These are phyloP conservation scores for Hygrophila difformis DNA, from an alignment of 257 asterid genomes.

Conservation along the genomic window DNA sequence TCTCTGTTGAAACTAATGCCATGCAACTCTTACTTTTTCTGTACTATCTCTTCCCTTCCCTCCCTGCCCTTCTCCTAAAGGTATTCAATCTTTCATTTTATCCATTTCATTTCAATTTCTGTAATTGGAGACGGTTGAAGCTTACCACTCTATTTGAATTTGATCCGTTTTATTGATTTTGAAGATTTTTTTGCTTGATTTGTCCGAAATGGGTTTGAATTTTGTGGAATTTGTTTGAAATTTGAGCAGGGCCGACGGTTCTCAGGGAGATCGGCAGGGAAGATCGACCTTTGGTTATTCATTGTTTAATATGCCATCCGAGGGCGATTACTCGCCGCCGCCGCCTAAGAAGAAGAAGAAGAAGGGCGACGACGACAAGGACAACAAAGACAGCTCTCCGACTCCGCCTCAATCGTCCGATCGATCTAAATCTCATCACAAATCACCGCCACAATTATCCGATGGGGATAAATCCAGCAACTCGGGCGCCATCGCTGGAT, in stretches of 20 bases:
- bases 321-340: conserved; percentile 5
- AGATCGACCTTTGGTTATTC: background rate
- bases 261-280: conserved; percentile 59
- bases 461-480: conserved; percentile 10
- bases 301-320: conserved; percentile 1
- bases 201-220: background rate
- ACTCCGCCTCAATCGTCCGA: no score
- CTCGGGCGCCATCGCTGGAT: conserved; percentile 38
- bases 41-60: conserved; percentile 12
- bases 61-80: conserved; percentile 63
- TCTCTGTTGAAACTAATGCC: conserved; percentile 19
- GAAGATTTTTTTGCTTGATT: no score
- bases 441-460: conserved; percentile 3
- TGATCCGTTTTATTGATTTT: no score
- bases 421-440: conserved; percentile 2
- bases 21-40: conserved; percentile 27
- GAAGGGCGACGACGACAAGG: no score
- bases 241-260: conserved; percentile 25
- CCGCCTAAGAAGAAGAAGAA: no score
- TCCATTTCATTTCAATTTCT: no score
- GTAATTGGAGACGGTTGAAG: no score
- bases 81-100: conserved; percentile 16
- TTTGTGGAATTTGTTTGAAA: conserved; percentile 3
- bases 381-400: no score
- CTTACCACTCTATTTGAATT: no score